phyloP scores from a whole-genome alignment of 331 rosid species.

The Malus hybrid region DNA sequence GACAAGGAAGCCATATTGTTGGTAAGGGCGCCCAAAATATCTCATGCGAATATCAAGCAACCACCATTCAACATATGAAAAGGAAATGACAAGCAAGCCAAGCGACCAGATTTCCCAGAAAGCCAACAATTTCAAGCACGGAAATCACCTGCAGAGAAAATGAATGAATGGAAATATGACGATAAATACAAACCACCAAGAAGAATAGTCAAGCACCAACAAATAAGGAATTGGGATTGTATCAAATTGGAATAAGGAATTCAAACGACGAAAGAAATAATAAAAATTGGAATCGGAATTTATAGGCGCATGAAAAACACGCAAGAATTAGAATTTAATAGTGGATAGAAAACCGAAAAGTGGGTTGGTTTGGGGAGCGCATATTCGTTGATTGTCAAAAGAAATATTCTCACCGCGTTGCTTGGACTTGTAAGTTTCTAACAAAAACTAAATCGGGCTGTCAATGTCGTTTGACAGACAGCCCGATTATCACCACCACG shows the following conservation, averaged over 20 bases:
- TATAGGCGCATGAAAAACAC: slow-evolving; percentile 21
- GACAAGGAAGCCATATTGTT: slow-evolving; percentile 62
- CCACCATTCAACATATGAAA: not conserved
- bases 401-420: slow-evolving; percentile 33
- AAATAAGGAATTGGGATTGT: not conserved
- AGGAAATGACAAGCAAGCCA: not conserved
- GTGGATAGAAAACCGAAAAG: not conserved
- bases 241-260: slow-evolving; percentile 17
- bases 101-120: slow-evolving; percentile 1
- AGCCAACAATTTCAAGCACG: not conserved
- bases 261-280: not conserved
- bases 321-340: not conserved
- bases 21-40: slow-evolving; percentile 19
- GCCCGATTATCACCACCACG: slow-evolving; percentile 32
- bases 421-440: not conserved
- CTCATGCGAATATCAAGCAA: slow-evolving; percentile 24
- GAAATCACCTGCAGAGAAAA: slow-evolving; percentile 9
- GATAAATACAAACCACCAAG: not conserved
- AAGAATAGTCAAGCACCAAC: not conserved
- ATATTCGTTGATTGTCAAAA: slow-evolving; percentile 35
- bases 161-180: not conserved
- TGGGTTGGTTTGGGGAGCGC: slow-evolving; percentile 10
- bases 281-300: slow-evolving; percentile 1
- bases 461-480: slow-evolving; percentile 61
- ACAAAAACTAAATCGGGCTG: slow-evolving; percentile 48